A percentile compares a stretch with the other conserved stretches of the same genome.
Conservation (phyloP, 176 grass and related monocot genomes). For the Tuctoria greenei region DNA sequence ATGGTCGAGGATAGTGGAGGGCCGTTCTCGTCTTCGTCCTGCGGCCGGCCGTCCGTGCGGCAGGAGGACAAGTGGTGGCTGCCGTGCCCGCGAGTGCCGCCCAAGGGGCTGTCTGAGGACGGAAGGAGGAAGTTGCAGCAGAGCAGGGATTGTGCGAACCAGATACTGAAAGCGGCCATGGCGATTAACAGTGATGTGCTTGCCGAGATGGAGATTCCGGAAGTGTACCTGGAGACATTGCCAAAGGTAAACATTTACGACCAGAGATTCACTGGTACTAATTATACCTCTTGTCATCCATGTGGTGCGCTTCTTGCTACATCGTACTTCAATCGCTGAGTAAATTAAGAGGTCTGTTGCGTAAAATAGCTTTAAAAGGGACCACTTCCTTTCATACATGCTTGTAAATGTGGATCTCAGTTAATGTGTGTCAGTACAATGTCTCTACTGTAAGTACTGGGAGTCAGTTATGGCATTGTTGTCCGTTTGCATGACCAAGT, state of each 20-base stretch:
- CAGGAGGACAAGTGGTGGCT: constrained; percentile 99
- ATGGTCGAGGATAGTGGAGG: constrained; percentile 67
- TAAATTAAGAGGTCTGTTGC: background rate
- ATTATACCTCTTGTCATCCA: background rate
- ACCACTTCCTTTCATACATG: constrained; percentile 1
- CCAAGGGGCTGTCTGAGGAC: constrained; percentile 76
- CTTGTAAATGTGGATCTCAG: constrained; percentile 24
- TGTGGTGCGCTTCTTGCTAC: background rate
- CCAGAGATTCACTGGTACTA: background rate
- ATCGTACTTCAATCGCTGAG: background rate
- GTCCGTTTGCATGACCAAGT: background rate
- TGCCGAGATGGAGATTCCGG: constrained; percentile 88
- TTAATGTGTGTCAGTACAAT: constrained; percentile 20
- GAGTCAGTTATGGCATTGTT: constrained; percentile 11
- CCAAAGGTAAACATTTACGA: constrained; percentile 65
- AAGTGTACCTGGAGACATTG: constrained; percentile 78
- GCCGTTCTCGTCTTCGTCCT: constrained; percentile 49
- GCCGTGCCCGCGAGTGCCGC: constrained; percentile 74
- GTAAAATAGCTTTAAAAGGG: constrained; percentile 9
- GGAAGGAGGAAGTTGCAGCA: constrained; percentile 87
- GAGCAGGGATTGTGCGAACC: constrained; percentile 88
- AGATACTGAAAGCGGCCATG: constrained; percentile 97
- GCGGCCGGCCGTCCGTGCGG: constrained; percentile 65
- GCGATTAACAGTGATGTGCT: constrained; percentile 94
- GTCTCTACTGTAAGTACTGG: background rate